Conservation (phyloP, 2,329 filamentous ascomycete species). For the Ophidiomyces ophidiicola region DNA sequence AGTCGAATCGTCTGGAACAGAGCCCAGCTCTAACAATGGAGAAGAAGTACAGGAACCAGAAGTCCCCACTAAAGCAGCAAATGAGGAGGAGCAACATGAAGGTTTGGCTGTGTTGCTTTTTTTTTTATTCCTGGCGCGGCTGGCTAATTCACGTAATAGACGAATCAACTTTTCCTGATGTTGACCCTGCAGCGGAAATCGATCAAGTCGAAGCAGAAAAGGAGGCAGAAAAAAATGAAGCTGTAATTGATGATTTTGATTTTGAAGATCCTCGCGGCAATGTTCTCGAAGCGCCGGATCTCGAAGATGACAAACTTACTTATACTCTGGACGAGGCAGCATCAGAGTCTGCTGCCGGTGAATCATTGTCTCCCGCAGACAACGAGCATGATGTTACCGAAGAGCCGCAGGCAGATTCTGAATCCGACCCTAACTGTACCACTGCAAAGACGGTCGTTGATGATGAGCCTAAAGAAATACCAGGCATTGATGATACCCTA, state of each 20-base stretch:
- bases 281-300: no score
- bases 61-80: background rate
- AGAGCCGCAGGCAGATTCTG: background rate
- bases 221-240: constrained; percentile 13
- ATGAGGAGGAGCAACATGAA: background rate
- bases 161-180: constrained; percentile 9
- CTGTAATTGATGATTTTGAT: constrained; percentile 2
- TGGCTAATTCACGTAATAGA: constrained; percentile 8
- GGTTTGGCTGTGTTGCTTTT: no score
- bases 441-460: background rate
- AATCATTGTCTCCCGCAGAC: background rate
- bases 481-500: background rate
- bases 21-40: no score
- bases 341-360: background rate
- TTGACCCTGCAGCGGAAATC: constrained; percentile 11
- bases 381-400: background rate
- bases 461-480: background rate
- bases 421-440: background rate
- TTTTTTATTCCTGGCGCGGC: no score
- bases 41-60: background rate
- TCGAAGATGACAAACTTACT: background rate
- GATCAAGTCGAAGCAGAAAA: constrained; percentile 15
- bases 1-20: no score
- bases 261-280: no score
- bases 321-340: background rate